Conservation (phyloP, 805 yeast species). For the Ogataea philodendri region DNA sequence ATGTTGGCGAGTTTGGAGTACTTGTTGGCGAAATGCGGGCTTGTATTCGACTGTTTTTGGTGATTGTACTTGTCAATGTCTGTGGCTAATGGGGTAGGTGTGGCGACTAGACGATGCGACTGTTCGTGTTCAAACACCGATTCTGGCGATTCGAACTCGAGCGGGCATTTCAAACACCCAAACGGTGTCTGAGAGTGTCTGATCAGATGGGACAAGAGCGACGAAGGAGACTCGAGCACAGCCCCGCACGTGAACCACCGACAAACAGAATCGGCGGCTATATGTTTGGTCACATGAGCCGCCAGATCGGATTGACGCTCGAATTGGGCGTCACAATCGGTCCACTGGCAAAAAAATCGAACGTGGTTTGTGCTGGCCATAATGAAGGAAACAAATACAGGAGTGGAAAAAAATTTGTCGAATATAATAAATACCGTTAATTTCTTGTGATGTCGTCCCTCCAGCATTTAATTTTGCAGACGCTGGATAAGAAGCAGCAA, state of each 20-base stretch:
- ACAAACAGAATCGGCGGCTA: slow-evolving; percentile 26
- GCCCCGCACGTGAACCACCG: slow-evolving; percentile 39
- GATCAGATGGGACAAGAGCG: slow-evolving; percentile 6
- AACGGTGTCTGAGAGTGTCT: slow-evolving; percentile 53
- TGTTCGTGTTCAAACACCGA: slow-evolving; percentile 4
- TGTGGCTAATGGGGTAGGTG: neutral
- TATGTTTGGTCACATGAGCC: slow-evolving; percentile 18
- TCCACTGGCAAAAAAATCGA: slow-evolving; percentile 10
- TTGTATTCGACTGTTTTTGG: too few relatives aligned
- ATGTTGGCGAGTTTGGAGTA: neutral
- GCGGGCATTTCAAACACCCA: slow-evolving; percentile 61
- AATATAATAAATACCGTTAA: slow-evolving; percentile 1
- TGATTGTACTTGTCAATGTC: slow-evolving; percentile 3
- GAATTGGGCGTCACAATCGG: slow-evolving; percentile 3
- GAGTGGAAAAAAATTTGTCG: slow-evolving; percentile 11
- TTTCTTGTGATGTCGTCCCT: slow-evolving; percentile 57
- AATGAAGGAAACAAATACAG: neutral
- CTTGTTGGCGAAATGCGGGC: slow-evolving; percentile 2
- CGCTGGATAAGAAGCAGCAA: slow-evolving; percentile 58
- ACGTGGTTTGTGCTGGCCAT: slow-evolving; percentile 15
- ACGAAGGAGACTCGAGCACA: slow-evolving; percentile 18
- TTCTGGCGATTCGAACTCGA: slow-evolving; percentile 41
- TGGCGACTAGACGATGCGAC: neutral
- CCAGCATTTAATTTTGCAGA: slow-evolving; percentile 61
- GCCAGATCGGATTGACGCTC: slow-evolving; percentile 8